Evolutionary conservation across 371 early-diverging fungal species (phyloP).

Genomic region (Apophysomyces elegans): DNA sequence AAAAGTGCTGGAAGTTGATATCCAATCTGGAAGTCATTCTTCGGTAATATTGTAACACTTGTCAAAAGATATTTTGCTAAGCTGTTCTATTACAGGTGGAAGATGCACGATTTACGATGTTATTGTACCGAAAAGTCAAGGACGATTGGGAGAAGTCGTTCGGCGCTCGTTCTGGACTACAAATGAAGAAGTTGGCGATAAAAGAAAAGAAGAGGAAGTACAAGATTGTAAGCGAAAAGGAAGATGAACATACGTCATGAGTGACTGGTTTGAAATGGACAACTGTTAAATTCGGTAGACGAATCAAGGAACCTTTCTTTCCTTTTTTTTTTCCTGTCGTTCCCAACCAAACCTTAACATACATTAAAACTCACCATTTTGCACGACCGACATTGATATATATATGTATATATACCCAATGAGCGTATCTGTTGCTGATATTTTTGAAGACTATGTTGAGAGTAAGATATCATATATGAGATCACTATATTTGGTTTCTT

Average conservation of each 20-base stretch:
- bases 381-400: conserved; percentile 2
- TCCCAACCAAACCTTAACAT: background rate
- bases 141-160: conserved; percentile 80
- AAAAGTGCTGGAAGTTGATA: conserved; percentile 73
- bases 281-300: too few species aligned
- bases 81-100: conserved; percentile 54
- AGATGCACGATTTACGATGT: conserved; percentile 91
- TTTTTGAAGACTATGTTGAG: conserved; percentile 59
- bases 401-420: conserved; percentile 20
- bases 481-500: background rate
- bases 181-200: conserved; percentile 22
- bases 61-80: background rate
- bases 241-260: too few species aligned
- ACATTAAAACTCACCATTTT: conserved; percentile 2
- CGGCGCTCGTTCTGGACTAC: conserved; percentile 31
- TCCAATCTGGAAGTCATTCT: conserved; percentile 90
- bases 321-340: conserved; percentile 5
- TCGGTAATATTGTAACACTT: conserved; percentile 57
- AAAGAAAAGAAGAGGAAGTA: conserved; percentile 16
- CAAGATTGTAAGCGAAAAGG: background rate
- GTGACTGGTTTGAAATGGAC: too few species aligned
- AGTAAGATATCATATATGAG: conserved; percentile 30
- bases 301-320: background rate
- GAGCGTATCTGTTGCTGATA: conserved; percentile 51
- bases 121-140: conserved; percentile 82